Evolutionary conservation across 140 eudicot species (phyloP), one percentile per base, ranked within the genome.

Genomic region (Bidens hawaiensis): DNA sequence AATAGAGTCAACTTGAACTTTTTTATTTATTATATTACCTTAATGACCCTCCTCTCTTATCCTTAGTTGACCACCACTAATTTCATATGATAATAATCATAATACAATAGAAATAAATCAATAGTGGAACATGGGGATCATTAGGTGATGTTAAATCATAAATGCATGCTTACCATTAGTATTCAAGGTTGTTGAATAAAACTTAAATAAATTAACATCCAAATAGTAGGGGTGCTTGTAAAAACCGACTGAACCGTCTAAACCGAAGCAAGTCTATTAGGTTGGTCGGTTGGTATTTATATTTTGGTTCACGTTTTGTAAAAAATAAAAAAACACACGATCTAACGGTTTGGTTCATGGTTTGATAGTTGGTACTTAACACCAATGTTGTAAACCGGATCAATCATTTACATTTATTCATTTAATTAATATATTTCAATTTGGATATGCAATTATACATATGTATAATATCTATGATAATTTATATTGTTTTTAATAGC

Each of bases 51-150:
- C 49, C n/a, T n/a, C n/a, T 63, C 41, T 72, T 54, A 43, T 72
- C 71, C 65, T 64, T 64, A 53, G 64, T 62, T 71, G 76, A 71
- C 76, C 47, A n/a, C 71, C 59, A 62, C 71, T 72, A 62, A 17
- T 62, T 53, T 55, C 22, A 19, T 53, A 21, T 51, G 28, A 55
- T 64, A 64, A 64, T 49, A 12, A 50, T 21, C 4, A 22, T 24
- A 5, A 51, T 16, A 16, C 3, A 46, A 17, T 46, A 16, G 25
- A 13, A 12, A 3, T 6, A 21, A 49, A 28, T 45, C 46, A 42
- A 26, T n/a, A 31, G 45, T 16, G 26, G 72, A 72, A 55, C 67
- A 72, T 64, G 78, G 52, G 64, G 6, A 1, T 10, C 53, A 53
- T 42, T 72, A n/a, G 61, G 30, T 64, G 60, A 58, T 46, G 26